Base-by-base conservation (phyloP, 106 monocot genomes). In the Dendrobium catenatum region DNA sequence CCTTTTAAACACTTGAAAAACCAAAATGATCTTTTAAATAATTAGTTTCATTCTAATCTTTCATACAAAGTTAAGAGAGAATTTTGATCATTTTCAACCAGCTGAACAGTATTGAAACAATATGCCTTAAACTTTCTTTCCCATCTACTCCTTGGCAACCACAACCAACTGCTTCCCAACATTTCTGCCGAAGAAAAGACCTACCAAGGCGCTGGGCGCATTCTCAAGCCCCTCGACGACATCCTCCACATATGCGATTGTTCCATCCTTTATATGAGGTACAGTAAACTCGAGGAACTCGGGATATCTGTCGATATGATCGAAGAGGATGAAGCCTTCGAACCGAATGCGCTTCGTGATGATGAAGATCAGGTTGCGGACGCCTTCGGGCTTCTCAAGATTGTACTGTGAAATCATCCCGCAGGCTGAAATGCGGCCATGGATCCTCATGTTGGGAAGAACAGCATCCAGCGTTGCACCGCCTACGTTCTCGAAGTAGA, bases 351-450 rank as follows among this genome's bases (percentile, higher is more conserved):
- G 82, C 74, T 86, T 88, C 0, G 68, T 9, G 56, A 88, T 4
- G 8, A 86, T 3, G 6, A 24, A 20, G 20, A 81, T 43, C 22
- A 87, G 68, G 83, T 89, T 87, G 11, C 46, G 80, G 5, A 81
- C 75, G 4, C 88, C 88, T 22, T 90, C 88, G 2, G 72, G 79
- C 41, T 81, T 81, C 77, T 88, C 74, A 1, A 86, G 67, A 68
- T 88, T 90, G 80, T 90, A 90, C 77, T 91, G 90, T 3, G 90
- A 91, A 9, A 91, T 84, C 88, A 88, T 82, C 16, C 90, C 90
- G 29, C 88, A 88, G 7, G 42, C 86, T 3, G 86, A 24, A 5
- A 91, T 91, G 10, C 86, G 76, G 8, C 86, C 90, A 27, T 42
- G 2, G 6, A 42, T 0, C 17, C 88, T 81, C 88, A 91, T 91